Evolutionary conservation across 805 yeast species (phyloP), one percentile per base, ranked within the genome.

Genomic region (Starmerella tilneyi): DNA sequence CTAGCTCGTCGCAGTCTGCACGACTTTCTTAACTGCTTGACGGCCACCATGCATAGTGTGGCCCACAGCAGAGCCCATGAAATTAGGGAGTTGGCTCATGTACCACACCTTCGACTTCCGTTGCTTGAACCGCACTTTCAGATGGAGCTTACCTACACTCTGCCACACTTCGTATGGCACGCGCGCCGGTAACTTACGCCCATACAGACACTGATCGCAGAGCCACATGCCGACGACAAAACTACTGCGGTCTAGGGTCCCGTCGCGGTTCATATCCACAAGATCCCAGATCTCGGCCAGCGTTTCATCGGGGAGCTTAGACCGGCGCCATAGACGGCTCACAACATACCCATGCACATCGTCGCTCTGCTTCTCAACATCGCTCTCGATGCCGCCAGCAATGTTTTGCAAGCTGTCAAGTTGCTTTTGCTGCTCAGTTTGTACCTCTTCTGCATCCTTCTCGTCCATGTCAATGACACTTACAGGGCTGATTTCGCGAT

Each of bases 211-310:
- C 63, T 92, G 98, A 62, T 92, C 99, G 2, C 92, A 88, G 4
- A 88, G 64, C 98, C 98, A 92, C 82, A 84, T 88, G 0, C 98
- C 98, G n/a, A 88, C 89, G 26, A 89, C 66, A 56, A 92, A 92
- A 51, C 88, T 89, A 29, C 78, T 79, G 50, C 84, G 75, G 53
- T 79, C 81, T 44, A 92, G 66, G 1, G 83, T 75, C 0, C 94
- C 94, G 59, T 82, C 92, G 30, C 54, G 53, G 46, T 58, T 56
- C 9, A 60, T 53, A 53, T 65, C 68, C 19, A 88, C 89, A 55
- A 81, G 68, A 39, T 76, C 74, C 85, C 85, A 84, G 23, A 79
- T 78, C 40, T 75, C 72, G 20, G 65, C 68, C 26, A 83, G 60
- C 0, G 75, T 70, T 22, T 78, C 82, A 15, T 65, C 69, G 1